Evolutionary conservation across 352 stramenopile species (phyloP), one percentile per base, ranked within the genome.

Genomic region (Phytophthora litchii): DNA sequence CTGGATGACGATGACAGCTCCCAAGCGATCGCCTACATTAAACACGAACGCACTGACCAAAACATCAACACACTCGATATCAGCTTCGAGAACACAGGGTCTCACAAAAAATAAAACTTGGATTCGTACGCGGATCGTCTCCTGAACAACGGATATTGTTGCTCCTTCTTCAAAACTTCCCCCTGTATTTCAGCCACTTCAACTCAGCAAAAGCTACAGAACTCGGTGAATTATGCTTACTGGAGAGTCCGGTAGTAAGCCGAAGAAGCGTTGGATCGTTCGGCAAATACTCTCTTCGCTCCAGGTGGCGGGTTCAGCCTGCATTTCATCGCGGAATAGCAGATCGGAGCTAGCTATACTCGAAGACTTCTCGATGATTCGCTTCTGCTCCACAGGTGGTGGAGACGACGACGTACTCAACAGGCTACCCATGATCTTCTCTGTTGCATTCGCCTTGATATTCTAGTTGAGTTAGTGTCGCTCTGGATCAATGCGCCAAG

Each of bases 261-360:
- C 80, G 3, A 88, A 66, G 31, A 91, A 75, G 35, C 83, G 80
- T 53, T 89, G 78, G 43, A 88, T 61, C 0, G 60, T 76, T 35
- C 69, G 43, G 37, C 75, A 88, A n/a, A 79, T 46, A 49, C 67
- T 60, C 36, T 89, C 80, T 3, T 80, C 58, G 29, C 62, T 80
- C 83, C 83, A 92, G 12, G 43, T 23, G 2, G 83, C 79, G 1
- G 67, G 42, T 31, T 78, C 65, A 1, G 70, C 66, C 10, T 76
- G 72, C 31, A 89, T 44, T 31, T 92, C 80, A 32, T 76, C 72
- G 13, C 89, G 60, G 35, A 78, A 90, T 3, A 89, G 58, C 13
- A 71, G 64, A 7, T 65, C 54, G 2, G 25, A 12, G 14, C 17
- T 34, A 16, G 41, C 8, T 46, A 46, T 40, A 20, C 20, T 42